Evolutionary conservation across 306 rosid species (phyloP).

Genomic region (Albizia julibrissin): DNA sequence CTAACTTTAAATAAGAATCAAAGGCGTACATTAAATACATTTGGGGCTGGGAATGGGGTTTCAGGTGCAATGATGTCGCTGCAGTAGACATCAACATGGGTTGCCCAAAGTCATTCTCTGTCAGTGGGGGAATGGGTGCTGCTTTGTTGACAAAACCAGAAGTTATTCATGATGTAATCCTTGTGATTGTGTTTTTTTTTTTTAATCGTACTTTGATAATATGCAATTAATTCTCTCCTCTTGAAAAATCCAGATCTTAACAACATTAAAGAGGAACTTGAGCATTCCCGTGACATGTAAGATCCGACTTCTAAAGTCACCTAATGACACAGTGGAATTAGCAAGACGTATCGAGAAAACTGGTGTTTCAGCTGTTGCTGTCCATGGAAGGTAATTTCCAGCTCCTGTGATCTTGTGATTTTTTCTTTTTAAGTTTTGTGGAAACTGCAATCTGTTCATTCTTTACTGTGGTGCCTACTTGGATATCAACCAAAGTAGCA

Average conservation of each 20-base stretch:
- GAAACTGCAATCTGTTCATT: background rate
- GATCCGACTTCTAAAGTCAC: constrained; percentile 73
- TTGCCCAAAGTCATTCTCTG: constrained; percentile 86
- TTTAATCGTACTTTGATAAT: constrained; percentile 4
- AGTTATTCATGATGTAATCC: constrained; percentile 78
- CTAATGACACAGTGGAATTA: constrained; percentile 81
- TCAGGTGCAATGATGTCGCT: constrained; percentile 81
- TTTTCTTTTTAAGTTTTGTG: background rate
- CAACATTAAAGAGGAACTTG: constrained; percentile 84
- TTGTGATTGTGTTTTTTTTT: constrained; percentile 11
- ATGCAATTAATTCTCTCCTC: constrained; percentile 24
- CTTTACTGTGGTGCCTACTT: constrained; percentile 3
- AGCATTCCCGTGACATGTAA: constrained; percentile 83
- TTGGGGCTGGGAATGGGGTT: constrained; percentile 21
- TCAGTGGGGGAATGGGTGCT: constrained; percentile 96
- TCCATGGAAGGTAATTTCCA: constrained; percentile 83
- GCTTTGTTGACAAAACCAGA: constrained; percentile 80
- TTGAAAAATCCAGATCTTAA: constrained; percentile 62
- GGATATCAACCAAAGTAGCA: constrained; percentile 6
- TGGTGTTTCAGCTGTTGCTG: constrained; percentile 86
- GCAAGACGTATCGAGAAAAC: constrained; percentile 84
- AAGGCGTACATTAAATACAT: constrained; percentile 3
- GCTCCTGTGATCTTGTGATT: background rate
- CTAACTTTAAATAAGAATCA: constrained; percentile 1
- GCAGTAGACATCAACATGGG: constrained; percentile 97